These are phyloP conservation scores for Verticillium klebahnii DNA, from an alignment of 2,329 filamentous ascomycete genomes.

Conservation along the genomic window DNA sequence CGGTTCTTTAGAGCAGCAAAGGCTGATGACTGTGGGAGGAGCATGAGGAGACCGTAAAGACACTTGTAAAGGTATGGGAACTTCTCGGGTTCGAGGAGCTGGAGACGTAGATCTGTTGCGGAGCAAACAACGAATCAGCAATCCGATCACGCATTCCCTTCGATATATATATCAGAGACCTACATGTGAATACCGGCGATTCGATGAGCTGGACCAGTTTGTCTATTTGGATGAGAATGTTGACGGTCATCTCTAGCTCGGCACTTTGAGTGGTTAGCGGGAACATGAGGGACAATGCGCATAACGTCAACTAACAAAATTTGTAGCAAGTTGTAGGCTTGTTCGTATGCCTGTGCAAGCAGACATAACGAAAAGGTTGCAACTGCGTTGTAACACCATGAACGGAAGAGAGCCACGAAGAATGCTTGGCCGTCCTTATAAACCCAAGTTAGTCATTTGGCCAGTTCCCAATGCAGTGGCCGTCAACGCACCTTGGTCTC, in stretches of 20 bases:
- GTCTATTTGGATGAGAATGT: conserved; percentile 97
- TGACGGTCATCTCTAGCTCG: conserved; percentile 97
- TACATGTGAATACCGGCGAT: conserved; percentile 96
- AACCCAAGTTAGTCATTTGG: conserved; percentile 1
- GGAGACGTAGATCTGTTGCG: conserved; percentile 77
- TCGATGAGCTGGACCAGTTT: conserved; percentile 96
- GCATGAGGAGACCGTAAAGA: conserved; percentile 93
- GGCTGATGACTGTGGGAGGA: conserved; percentile 94
- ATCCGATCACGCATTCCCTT: background rate
- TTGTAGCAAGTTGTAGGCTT: conserved; percentile 91
- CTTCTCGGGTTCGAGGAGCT: conserved; percentile 90
- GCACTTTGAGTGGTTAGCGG: conserved; percentile 52
- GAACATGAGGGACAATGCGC: conserved; percentile 15
- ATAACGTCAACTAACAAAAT: conserved; percentile 65
- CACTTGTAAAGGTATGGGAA: conserved; percentile 97
- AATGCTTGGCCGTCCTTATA: conserved; percentile 84
- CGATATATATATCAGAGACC: conserved; percentile 22
- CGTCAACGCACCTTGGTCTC: conserved; percentile 65
- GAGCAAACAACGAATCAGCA: background rate
- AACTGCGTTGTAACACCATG: conserved; percentile 98
- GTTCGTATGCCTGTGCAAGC: conserved; percentile 94
- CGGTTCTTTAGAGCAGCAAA: conserved; percentile 96
- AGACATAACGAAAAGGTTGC: conserved; percentile 95
- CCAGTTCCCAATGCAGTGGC: background rate
- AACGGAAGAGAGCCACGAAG: conserved; percentile 89